A percentile compares a stretch with the other conserved stretches of the same genome.
Evolutionary conservation across 176 grass and related monocot genomes (phyloP).

Genomic region (Musa troglodytarum): DNA sequence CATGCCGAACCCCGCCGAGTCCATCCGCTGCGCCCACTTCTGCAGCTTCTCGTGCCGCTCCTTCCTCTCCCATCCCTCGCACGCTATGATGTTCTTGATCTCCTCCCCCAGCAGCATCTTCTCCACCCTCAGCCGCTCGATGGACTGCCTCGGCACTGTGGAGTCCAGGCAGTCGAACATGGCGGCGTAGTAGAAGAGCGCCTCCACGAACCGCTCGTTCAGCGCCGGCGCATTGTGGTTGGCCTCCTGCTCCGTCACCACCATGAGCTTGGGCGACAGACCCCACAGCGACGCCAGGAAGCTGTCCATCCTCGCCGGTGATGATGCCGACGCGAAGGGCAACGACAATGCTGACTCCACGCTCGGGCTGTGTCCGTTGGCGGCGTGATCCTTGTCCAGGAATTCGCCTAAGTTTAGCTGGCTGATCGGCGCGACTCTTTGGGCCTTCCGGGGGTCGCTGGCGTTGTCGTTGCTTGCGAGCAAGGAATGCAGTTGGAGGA

Average conservation of each 20-base stretch:
- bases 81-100: constrained; percentile 76
- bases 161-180: constrained; percentile 89
- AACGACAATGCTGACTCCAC: neutral
- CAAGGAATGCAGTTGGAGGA: constrained; percentile 58
- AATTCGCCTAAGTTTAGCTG: neutral
- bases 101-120: constrained; percentile 64
- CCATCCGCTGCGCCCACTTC: constrained; percentile 50
- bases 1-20: constrained; percentile 44
- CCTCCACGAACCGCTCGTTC: constrained; percentile 74
- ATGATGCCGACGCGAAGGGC: constrained; percentile 23
- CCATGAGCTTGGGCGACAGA: constrained; percentile 53
- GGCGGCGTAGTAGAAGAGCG: constrained; percentile 85
- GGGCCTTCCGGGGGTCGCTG: neutral
- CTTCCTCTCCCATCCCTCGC: constrained; percentile 56
- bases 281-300: constrained; percentile 59
- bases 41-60: constrained; percentile 80
- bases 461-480: constrained; percentile 28
- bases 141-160: constrained; percentile 41
- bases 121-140: constrained; percentile 79
- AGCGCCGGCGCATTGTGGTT: constrained; percentile 62
- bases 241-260: constrained; percentile 80
- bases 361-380: constrained; percentile 4
- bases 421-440: neutral
- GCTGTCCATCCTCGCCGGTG: constrained; percentile 41
- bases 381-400: constrained; percentile 23